Conservation (phyloP, 495 filamentous ascomycete species). For the Aspergillus sparsus region DNA sequence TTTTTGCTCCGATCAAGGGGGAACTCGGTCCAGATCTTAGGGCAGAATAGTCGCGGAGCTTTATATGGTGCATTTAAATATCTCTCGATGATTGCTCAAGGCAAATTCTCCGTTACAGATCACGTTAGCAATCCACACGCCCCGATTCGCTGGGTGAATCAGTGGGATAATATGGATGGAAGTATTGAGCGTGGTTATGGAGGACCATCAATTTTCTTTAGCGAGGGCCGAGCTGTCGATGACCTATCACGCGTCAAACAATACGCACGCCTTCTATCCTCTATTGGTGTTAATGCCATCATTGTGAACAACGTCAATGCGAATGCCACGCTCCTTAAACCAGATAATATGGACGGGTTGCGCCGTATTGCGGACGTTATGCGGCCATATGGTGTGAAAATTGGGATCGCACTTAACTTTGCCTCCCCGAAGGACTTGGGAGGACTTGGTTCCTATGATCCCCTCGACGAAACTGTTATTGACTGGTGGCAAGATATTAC, state of each 20-base stretch:
- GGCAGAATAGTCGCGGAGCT: constrained; percentile 67
- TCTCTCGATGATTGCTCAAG: constrained; percentile 62
- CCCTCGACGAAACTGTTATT: constrained; percentile 59
- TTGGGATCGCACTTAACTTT: constrained; percentile 69
- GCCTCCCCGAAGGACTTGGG: constrained; percentile 61
- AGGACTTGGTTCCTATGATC: constrained; percentile 62
- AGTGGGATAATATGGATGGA: constrained; percentile 75
- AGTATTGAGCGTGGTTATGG: constrained; percentile 69
- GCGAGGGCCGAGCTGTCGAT: constrained; percentile 50
- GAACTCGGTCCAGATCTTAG: constrained; percentile 56
- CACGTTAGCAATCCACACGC: constrained; percentile 59
- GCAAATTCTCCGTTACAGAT: constrained; percentile 56
- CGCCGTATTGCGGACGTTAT: constrained; percentile 63
- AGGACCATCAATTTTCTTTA: constrained; percentile 71
- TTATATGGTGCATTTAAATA: constrained; percentile 73
- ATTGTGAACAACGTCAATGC: constrained; percentile 77
- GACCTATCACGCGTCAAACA: constrained; percentile 60
- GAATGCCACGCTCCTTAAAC: constrained; percentile 55
- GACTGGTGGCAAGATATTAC: constrained; percentile 63
- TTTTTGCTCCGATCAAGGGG: constrained; percentile 58
- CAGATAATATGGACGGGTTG: constrained; percentile 60
- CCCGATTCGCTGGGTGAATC: constrained; percentile 68
- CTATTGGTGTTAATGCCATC: constrained; percentile 64
- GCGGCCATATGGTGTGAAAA: constrained; percentile 65
- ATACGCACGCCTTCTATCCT: constrained; percentile 70